Base-by-base conservation (phyloP, 1,284 basidiomycete species). In the Trichosporon coremiiforme region DNA sequence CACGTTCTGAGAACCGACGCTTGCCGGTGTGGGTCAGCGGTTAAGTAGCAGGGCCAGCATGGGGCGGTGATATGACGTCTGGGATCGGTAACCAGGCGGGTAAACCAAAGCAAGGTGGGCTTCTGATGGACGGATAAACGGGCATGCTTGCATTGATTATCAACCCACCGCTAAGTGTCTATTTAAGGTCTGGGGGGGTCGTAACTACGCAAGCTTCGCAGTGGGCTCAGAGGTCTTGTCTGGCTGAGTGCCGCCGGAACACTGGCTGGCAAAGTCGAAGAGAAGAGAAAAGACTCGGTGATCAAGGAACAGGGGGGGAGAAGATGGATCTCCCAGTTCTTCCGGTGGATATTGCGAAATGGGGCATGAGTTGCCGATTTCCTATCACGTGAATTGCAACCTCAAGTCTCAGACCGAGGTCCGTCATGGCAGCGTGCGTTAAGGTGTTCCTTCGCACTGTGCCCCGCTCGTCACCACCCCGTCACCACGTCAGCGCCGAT, bases 81-180 rank as follows among this genome's bases (percentile, higher is more conserved):
- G 20, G 33, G 47, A 22, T 53, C 47, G 47, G 47, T 15, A 53
- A 53, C 47, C 20, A 22, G 47, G 1, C 47, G 47, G 47, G 47
- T 53, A 53, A 53, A 53, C 47, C 47, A 53, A 53, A 10, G 8
- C n/a, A 22, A 53, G 47, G 47, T 53, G 47, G 47, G 47, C 47
- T 20, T 15, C 47, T n/a, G 1, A 2, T n/a, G 45, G n/a, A 9
- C 47, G 47, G 47, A 20, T 53, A 53, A 53, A 53, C n/a, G 47
- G 47, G 13, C 7, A 22, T n/a, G n/a, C 9, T n/a, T 45, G 41
- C 41, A 45, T 45, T 53, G 47, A 53, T 53, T 22, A 53, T 53
- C 20, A 53, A 7, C 2, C 20, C 47, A 4, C n/a, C 15, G 4
- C 4, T n/a, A n/a, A 4, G n/a, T 53, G 47, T 20, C n/a, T 22